Evolutionary conservation across 164 flowering plant species (phyloP), one percentile per base, ranked within the genome.

Genomic region (Taxillus chinensis): DNA sequence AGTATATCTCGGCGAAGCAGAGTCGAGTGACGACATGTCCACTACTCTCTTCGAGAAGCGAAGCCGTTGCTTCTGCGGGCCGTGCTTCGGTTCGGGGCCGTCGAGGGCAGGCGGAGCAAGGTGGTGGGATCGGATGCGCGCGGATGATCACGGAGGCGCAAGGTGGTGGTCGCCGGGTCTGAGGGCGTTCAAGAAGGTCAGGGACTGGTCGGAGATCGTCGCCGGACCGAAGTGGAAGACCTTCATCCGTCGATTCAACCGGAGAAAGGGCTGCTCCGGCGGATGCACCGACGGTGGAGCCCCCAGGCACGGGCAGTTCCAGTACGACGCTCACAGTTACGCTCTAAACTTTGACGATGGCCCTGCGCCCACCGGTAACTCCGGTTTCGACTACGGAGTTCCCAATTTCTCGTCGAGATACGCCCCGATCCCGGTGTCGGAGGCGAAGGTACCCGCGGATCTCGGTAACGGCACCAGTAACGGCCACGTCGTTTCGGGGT

Each of bases 151-250:
- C 41, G 71, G 60, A 13, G 74, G 57, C 10, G 27, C 6, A 15
- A 57, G 62, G 15, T 75, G 81, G 79, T 80, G 80, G 82, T 39
- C 64, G 11, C 64, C 68, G 2, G 81, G 84, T 2, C 27, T 77
- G 11, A 54, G 52, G 14, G 75, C 79, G 2, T 7, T 83, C 51
- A 73, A 54, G 75, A 80, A 70, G 68, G 46, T 88, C 50, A 78
- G 92, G 2, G 91, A 88, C 68, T 85, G 86, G 90, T 88, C 96
- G 61, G 96, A 91, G 75, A 61, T 89, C 64, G 84, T 78, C 55
- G 93, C 96, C n/a, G 96, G 93, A 0, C 96, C 97, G 2, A 77
- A 64, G 55, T 91, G 97, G 97, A 91, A 91, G 78, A 91, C 91
- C 0, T 91, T 91, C 71, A 84, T 89, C 4, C 80, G 97, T n/a